A percentile compares a stretch with the other conserved stretches of the same genome.
phyloP scores from a whole-genome alignment of 1,284 basidiomycete species.

The Anthracocystis panici-leucophaei region DNA sequence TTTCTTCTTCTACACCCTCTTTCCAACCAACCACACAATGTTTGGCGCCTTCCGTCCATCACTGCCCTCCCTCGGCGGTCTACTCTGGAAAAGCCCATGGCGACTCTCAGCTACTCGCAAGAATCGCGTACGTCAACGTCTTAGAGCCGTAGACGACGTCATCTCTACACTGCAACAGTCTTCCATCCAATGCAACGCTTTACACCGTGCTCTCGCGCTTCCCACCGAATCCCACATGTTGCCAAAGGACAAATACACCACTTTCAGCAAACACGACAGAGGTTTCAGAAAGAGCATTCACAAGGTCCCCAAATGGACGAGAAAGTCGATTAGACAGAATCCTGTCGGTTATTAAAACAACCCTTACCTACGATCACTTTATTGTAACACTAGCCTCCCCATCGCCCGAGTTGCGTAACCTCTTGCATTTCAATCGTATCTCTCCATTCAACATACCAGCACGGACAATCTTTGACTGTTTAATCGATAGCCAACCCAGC shows the following conservation, averaged over 20 bases:
- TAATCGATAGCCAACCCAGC: neutral
- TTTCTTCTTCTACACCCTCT: too few relatives aligned
- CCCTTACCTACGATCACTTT: neutral
- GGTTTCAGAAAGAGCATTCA: slow-evolving; percentile 91
- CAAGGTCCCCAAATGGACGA: slow-evolving; percentile 73
- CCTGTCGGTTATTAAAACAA: slow-evolving; percentile 41
- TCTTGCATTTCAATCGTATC: neutral
- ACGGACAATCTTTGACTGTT: neutral
- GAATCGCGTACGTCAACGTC: slow-evolving; percentile 85
- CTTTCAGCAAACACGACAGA: slow-evolving; percentile 77
- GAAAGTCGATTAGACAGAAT: slow-evolving; percentile 47
- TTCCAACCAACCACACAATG: slow-evolving; percentile 35
- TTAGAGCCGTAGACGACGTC: slow-evolving; percentile 92
- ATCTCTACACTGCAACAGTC: slow-evolving; percentile 86
- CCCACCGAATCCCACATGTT: slow-evolving; percentile 90
- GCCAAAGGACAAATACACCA: slow-evolving; percentile 92
- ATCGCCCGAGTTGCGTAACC: too few relatives aligned
- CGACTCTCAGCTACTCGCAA: slow-evolving; percentile 90
- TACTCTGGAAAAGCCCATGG: slow-evolving; percentile 95
- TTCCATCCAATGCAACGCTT: slow-evolving; percentile 80
- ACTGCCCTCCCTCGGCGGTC: slow-evolving; percentile 77
- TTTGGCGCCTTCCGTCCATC: slow-evolving; percentile 77
- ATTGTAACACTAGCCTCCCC: slow-evolving; percentile 30
- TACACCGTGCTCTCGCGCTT: slow-evolving; percentile 81
- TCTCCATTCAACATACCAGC: neutral